Conservation (phyloP, 2,329 filamentous ascomycete genomes). For the Xylogone sp. region DNA sequence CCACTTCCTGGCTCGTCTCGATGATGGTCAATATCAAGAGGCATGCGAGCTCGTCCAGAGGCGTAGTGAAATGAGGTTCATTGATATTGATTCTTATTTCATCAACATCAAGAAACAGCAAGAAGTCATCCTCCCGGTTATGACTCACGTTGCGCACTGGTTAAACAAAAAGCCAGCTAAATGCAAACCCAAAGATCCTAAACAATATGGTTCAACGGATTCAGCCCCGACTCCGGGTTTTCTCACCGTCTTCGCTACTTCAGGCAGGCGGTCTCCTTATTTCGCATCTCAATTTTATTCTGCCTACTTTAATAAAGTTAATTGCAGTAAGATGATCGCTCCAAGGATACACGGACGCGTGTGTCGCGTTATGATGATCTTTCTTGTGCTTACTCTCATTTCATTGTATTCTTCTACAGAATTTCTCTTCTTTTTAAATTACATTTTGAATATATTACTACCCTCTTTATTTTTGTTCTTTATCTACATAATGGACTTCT, state of each 20-base stretch:
- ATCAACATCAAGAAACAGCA: neutral
- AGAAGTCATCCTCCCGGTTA: too few species aligned
- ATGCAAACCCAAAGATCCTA: too few species aligned
- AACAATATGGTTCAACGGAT: too few species aligned
- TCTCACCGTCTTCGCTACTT: too few species aligned
- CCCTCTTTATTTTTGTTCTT: neutral
- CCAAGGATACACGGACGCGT: neutral
- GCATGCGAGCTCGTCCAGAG: neutral
- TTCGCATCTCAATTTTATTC: too few species aligned
- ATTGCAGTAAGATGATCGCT: neutral
- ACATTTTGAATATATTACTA: neutral
- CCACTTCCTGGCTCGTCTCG: neutral
- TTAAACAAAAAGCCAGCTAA: too few species aligned
- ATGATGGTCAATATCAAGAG: neutral
- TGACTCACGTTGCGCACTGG: too few species aligned
- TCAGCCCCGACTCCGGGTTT: too few species aligned
- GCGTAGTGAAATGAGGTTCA: neutral
- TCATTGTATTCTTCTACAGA: neutral
- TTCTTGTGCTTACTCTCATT: constrained; percentile 1
- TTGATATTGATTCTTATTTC: neutral
- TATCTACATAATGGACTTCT: neutral
- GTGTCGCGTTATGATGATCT: neutral
- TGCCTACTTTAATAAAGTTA: too few species aligned
- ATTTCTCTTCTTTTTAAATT: neutral
- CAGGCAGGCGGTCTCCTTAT: too few species aligned